These are phyloP conservation scores for Pseudogymnoascus sp. DNA, from an alignment of 2,329 filamentous ascomycete species.

Conservation along the genomic window DNA sequence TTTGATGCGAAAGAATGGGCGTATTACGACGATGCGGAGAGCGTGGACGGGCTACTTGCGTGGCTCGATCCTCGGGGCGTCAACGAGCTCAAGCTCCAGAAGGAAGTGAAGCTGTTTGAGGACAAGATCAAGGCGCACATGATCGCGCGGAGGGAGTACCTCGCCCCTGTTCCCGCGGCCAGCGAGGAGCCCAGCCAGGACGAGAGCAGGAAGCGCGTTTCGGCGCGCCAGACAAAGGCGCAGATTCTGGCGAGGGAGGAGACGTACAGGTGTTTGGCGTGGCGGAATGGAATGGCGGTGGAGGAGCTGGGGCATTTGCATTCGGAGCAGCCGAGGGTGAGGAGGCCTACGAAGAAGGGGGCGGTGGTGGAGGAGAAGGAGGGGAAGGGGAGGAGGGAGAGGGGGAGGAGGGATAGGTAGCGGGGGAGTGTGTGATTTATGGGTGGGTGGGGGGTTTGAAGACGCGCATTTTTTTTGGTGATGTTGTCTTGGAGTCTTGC, in stretches of 20 bases:
- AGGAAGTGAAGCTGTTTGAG: conserved; percentile 71
- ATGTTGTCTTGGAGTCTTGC: neutral
- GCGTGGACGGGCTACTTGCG: conserved; percentile 68
- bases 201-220: conserved; percentile 38
- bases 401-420: conserved; percentile 38
- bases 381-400: conserved; percentile 29
- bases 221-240: conserved; percentile 55
- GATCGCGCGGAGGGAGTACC: conserved; percentile 68
- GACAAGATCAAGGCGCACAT: conserved; percentile 73
- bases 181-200: conserved; percentile 37
- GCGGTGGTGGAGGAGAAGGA: conserved; percentile 31
- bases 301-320: conserved; percentile 52
- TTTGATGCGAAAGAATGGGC: conserved; percentile 78
- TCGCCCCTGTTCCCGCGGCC: conserved; percentile 35
- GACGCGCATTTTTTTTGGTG: neutral
- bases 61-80: conserved; percentile 86
- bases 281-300: conserved; percentile 56
- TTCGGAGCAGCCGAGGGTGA: conserved; percentile 44
- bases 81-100: conserved; percentile 79
- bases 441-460: neutral
- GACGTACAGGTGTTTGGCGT: conserved; percentile 53
- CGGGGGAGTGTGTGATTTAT: conserved; percentile 17
- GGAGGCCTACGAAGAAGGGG: conserved; percentile 28
- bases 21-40: conserved; percentile 74
- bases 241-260: conserved; percentile 40